Evolutionary conservation across 129 eudicot genomes (phyloP), one percentile per base, ranked within the genome.

Genomic region (Mikania micrantha): DNA sequence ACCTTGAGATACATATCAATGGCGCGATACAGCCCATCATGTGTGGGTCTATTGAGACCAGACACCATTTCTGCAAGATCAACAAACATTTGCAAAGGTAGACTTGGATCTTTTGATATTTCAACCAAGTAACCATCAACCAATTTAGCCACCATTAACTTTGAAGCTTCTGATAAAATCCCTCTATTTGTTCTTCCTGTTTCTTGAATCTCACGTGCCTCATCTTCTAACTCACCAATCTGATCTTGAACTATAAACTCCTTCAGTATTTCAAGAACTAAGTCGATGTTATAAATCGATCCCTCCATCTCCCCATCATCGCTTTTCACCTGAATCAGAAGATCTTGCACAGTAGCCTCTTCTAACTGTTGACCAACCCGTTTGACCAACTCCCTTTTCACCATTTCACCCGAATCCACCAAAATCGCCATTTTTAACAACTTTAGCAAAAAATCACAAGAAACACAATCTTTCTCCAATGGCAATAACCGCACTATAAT

Each of bases 1-100:
- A 93, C 99, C 95, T 93, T 84, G 11, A 93, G 90, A 74, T 82
- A 93, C 80, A 74, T 85, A 65, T 93, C 99, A 41, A 93, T 87
- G 80, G 99, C 93, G 28, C 90, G 88, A 78, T 93, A 93, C 6
- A 93, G 62, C 60, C 84, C 93, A 67, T 93, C 99, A 29, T 93
- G 96, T 58, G 85, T 64, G 20, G 96, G 92, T 24, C 99, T 75
- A 40, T 90, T 52, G 65, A 71, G 69, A 52, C 87, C 63, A 0
- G 92, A 80, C 21, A 83, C 86, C 93, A 93, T 85, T 73, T 89
- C 99, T 16, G 93, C 89, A 52, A 89, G 81, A 66, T 74, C 90
- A 60, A 83, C 81, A 59, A 93, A 93, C 59, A 63, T 53, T 34
- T 80, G 77, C 19, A 87, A 57, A 5, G 95, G 86, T 22, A 93